Conservation (phyloP, 73 alveolate genomes). For the Blepharisma stoltei region DNA sequence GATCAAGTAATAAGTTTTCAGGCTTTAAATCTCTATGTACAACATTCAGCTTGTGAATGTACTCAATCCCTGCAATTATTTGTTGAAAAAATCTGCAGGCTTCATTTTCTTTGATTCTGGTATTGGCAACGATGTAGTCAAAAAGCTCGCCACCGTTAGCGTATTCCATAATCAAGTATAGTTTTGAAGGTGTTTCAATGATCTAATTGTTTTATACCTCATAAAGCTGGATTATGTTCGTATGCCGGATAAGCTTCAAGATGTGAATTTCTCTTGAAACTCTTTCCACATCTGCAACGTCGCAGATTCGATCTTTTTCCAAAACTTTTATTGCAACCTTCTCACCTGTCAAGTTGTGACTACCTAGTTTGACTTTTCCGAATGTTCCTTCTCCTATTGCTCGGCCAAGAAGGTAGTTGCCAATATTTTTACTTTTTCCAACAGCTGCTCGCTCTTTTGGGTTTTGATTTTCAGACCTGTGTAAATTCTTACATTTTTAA, state of each 20-base stretch:
- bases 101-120: conserved; percentile 58
- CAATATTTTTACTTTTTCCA: neutral
- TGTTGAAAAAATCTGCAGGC: conserved; percentile 75
- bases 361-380: conserved; percentile 63
- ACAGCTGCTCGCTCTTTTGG: no score
- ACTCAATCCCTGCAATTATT: conserved; percentile 74
- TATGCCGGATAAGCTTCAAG: conserved; percentile 66
- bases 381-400: conserved; percentile 71
- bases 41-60: conserved; percentile 64
- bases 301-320: conserved; percentile 70
- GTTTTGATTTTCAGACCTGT: no score
- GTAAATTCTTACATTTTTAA: no score
- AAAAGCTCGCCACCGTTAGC: conserved; percentile 80
- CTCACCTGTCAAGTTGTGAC: conserved; percentile 48
- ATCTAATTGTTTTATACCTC: conserved; percentile 36
- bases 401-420: conserved; percentile 19
- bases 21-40: conserved; percentile 90
- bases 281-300: conserved; percentile 73
- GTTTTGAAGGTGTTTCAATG: conserved; percentile 37
- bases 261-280: conserved; percentile 76
- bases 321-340: conserved; percentile 77
- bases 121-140: conserved; percentile 63
- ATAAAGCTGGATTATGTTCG: conserved; percentile 73
- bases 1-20: conserved; percentile 75
- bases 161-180: conserved; percentile 73